A percentile compares a stretch with the other conserved stretches of the same genome.
Evolutionary conservation across 1,284 basidiomycete genomes (phyloP).

Genomic region (Heliocybe sulcata): DNA sequence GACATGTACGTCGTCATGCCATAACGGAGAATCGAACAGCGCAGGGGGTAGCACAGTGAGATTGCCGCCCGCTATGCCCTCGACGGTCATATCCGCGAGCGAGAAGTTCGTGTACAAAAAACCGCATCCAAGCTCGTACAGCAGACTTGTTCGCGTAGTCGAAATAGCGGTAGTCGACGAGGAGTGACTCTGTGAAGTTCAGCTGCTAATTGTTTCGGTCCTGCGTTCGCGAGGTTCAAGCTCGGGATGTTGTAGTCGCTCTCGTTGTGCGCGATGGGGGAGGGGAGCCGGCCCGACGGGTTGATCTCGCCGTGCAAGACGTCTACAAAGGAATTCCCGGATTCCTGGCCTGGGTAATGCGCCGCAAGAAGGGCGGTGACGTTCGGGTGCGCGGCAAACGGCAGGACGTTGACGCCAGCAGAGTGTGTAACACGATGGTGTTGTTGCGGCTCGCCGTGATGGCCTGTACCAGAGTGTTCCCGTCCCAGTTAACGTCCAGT

Average conservation of each 20-base stretch:
- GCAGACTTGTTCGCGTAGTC: constrained; percentile 46
- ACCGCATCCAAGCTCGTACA: constrained; percentile 64
- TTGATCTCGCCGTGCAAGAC: constrained; percentile 20
- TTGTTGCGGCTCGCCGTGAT: neutral
- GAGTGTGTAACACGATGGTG: neutral
- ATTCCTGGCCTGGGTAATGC: constrained; percentile 52
- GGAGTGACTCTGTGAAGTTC: neutral
- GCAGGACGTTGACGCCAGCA: neutral
- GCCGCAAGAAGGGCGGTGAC: constrained; percentile 38
- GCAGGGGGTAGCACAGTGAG: constrained; percentile 17
- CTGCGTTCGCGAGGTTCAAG: neutral
- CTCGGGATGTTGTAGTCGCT: neutral
- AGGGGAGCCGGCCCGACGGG: constrained; percentile 21
- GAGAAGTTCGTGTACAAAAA: constrained; percentile 63
- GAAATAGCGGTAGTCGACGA: constrained; percentile 33
- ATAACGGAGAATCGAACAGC: no score
- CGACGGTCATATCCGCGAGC: constrained; percentile 37
- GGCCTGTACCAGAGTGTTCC: constrained; percentile 2
- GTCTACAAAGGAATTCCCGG: constrained; percentile 48
- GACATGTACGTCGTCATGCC: no score
- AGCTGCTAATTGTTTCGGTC: neutral
- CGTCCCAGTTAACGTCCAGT: neutral
- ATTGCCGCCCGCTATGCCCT: constrained; percentile 40
- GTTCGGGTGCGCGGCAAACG: constrained; percentile 21
- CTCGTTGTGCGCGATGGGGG: no score